Conservation (phyloP, 306 rosid genomes). For the Glycine latifolia region DNA sequence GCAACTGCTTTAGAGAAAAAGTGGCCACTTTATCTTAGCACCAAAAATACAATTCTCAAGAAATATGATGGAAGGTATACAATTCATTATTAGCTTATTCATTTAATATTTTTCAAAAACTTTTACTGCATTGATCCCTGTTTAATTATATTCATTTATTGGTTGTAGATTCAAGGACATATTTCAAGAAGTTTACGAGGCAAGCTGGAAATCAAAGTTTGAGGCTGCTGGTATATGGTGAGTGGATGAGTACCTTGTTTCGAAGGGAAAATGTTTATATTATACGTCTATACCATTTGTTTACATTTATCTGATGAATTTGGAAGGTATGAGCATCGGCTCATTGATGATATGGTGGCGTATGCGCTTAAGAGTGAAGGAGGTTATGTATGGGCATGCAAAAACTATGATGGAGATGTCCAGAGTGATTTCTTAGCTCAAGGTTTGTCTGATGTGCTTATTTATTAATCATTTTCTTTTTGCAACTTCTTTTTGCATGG, state of each 20-base stretch:
- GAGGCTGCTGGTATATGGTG: constrained; percentile 98
- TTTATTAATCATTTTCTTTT: constrained; percentile 20
- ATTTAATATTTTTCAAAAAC: constrained; percentile 17
- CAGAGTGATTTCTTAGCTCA: constrained; percentile 99
- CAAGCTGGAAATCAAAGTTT: constrained; percentile 87
- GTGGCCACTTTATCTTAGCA: constrained; percentile 99
- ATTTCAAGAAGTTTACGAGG: constrained; percentile 97
- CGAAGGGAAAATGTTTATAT: neutral
- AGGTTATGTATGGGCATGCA: constrained; percentile 99
- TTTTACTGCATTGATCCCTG: constrained; percentile 9
- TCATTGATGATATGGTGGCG: constrained; percentile 99
- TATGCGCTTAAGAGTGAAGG: constrained; percentile 98
- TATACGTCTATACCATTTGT: neutral
- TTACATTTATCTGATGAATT: constrained; percentile 43
- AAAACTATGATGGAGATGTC: constrained; percentile 98
- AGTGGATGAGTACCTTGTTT: constrained; percentile 36
- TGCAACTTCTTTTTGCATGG: constrained; percentile 25
- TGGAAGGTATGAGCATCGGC: constrained; percentile 97
- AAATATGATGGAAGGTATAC: constrained; percentile 97
- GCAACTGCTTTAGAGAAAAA: constrained; percentile 84
- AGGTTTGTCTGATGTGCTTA: constrained; percentile 63
- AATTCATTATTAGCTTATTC: constrained; percentile 29
- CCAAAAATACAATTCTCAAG: constrained; percentile 97
- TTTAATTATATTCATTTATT: constrained; percentile 39
- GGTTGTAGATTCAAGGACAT: constrained; percentile 94